Conservation (phyloP, 495 filamentous ascomycete genomes). For the Lineolata rhizophorae region DNA sequence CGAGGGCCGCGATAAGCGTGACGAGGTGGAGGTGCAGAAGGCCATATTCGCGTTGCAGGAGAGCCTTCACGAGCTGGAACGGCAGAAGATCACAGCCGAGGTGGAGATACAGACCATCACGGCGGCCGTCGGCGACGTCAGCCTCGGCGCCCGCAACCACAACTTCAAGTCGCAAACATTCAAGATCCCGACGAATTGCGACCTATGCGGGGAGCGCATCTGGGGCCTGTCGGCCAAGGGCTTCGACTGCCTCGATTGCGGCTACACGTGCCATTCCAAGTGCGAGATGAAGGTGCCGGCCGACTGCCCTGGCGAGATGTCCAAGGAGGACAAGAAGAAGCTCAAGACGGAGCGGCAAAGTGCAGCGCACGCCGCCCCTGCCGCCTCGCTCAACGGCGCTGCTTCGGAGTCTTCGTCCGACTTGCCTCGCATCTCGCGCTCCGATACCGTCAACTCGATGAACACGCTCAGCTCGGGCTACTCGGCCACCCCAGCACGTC, state of each 20-base stretch:
- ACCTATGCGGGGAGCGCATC: conserved; percentile 85
- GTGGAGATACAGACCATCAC: conserved; percentile 83
- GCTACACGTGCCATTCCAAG: conserved; percentile 95
- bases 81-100: conserved; percentile 67
- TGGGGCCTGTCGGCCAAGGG: conserved; percentile 94
- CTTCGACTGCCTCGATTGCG: conserved; percentile 85
- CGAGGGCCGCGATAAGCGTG: conserved; percentile 64
- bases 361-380: conserved; percentile 36
- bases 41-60: conserved; percentile 64
- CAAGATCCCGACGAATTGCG: conserved; percentile 97
- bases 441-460: conserved; percentile 53
- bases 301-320: conserved; percentile 80
- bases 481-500: conserved; percentile 44
- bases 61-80: conserved; percentile 65
- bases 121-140: conserved; percentile 68
- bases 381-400: conserved; percentile 16
- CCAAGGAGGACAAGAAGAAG: conserved; percentile 86
- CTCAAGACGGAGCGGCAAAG: conserved; percentile 65
- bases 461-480: conserved; percentile 81
- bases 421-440: conserved; percentile 39
- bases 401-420: conserved; percentile 15
- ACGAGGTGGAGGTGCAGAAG: conserved; percentile 57
- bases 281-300: conserved; percentile 97
- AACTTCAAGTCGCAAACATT: conserved; percentile 95
- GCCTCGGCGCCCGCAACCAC: conserved; percentile 75